Percentiles rank a stretch among this genome's conserved stretches.
phyloP scores from a whole-genome alignment of 805 yeast genomes.

The Nakazawaea anatomiae region DNA sequence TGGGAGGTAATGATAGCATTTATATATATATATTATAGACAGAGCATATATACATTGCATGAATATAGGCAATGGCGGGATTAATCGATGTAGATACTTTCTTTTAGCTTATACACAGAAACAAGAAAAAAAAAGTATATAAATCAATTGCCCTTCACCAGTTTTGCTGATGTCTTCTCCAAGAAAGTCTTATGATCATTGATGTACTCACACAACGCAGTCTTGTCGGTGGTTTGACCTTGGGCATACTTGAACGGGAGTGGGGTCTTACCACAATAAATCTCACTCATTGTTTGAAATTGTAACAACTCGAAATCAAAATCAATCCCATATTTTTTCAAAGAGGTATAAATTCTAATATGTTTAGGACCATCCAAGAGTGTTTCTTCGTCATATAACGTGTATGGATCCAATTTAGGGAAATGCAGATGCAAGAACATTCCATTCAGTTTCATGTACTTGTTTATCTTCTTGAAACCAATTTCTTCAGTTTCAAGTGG shows the following conservation, averaged over 20 bases:
- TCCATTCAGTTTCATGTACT: conserved; percentile 12
- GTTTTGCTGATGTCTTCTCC: conserved; percentile 15
- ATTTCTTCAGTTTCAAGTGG: conserved; percentile 13
- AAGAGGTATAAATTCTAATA: conserved; percentile 25
- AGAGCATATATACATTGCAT: too few species aligned
- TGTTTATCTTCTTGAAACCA: conserved; percentile 19
- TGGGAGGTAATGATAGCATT: too few species aligned
- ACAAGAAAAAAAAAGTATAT: neutral
- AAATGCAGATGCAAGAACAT: conserved; percentile 48
- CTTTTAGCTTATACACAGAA: too few species aligned
- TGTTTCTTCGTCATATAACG: conserved; percentile 6
- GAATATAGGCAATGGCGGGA: too few species aligned
- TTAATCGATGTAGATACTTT: too few species aligned
- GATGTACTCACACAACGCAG: conserved; percentile 47
- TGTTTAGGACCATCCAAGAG: conserved; percentile 26
- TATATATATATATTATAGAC: too few species aligned
- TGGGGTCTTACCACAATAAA: conserved; percentile 21
- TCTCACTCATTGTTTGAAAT: conserved; percentile 46
- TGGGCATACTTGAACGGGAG: conserved; percentile 20
- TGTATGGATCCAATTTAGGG: conserved; percentile 47
- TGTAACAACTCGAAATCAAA: conserved; percentile 57
- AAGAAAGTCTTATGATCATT: conserved; percentile 38
- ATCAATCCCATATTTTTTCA: conserved; percentile 17
- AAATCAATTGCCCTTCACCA: too few species aligned
- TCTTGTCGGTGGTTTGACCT: conserved; percentile 2